A percentile compares a stretch with the other conserved stretches of the same genome.
phyloP scores from a whole-genome alignment of 2,329 filamentous ascomycete genomes.

The Periconia macrospinosa region DNA sequence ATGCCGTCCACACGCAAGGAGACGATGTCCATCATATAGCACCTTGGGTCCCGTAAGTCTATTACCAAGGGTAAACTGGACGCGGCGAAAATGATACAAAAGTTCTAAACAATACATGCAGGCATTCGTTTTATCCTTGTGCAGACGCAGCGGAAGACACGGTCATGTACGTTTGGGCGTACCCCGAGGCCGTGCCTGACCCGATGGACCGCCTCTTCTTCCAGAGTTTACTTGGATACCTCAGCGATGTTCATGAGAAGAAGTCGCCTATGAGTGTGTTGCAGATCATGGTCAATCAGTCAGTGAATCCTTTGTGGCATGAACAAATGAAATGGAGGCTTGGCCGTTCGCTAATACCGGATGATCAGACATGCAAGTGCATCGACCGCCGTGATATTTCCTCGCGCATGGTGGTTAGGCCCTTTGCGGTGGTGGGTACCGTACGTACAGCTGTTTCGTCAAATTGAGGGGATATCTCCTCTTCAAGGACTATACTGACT shows the following conservation, averaged over 20 bases:
- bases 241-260: constrained; percentile 17
- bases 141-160: constrained; percentile 9
- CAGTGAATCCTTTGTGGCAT: background rate
- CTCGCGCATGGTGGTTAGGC: constrained; percentile 16
- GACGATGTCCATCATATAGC: constrained; percentile 6
- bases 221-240: constrained; percentile 12
- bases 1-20: constrained; percentile 2
- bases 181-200: constrained; percentile 12
- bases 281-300: constrained; percentile 19
- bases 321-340: background rate
- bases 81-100: background rate
- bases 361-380: constrained; percentile 15
- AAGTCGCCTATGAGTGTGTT: constrained; percentile 13
- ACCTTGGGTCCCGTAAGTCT: constrained; percentile 13
- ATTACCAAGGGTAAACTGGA: background rate
- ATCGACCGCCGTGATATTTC: constrained; percentile 16
- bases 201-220: constrained; percentile 21
- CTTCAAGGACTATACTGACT: constrained; percentile 6
- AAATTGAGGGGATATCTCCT: background rate
- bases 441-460: background rate
- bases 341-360: background rate
- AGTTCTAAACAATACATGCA: background rate
- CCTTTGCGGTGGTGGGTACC: constrained; percentile 23
- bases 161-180: constrained; percentile 16
- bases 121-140: constrained; percentile 14